Evolutionary conservation across 768 basidiomycete genomes (phyloP), one percentile per base, ranked within the genome.

Genomic region (Suillus occidentalis): DNA sequence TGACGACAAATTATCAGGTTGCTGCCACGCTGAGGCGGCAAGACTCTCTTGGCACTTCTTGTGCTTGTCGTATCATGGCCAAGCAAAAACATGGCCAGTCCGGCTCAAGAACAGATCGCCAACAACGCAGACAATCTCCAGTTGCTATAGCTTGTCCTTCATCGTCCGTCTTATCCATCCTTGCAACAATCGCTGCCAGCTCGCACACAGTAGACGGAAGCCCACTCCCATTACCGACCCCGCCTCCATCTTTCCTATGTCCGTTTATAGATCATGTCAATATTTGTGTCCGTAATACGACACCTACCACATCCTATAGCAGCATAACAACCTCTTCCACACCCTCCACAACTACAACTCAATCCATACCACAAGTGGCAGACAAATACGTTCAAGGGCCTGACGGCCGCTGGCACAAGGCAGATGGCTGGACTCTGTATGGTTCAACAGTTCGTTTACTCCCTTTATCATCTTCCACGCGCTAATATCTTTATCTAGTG

Each of bases 191-290:
- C 67, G 85, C 81, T 8, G 76, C 84, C 6, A 76, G 84, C 13
- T 75, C 83, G n/a, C 71, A 81, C 34, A 66, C 79, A 4, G 85
- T 76, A 47, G 75, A 82, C 70, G 84, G 80, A 56, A 79, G 79
- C 64, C 87, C 88, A 9, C 74, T 79, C 22, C 69, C 74, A 5
- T 22, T 61, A 59, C 73, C 70, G 14, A 69, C 72, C 0, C 22
- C 79, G 28, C 86, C 87, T 1, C 87, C 83, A n/a, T 67, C 81
- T 61, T 90, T 90, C 68, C 82, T 89, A 50, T 90, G 88, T 66
- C 89, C 88, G 1, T 80, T 78, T 25, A 72, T 84, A 67, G 74
- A 71, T 39, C 65, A 65, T 55, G 65, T 76, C 43, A 47, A 37
- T 68, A 18, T 47, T 58, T 25, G 62, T 37, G 12, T 53, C n/a